A percentile compares a stretch with the other conserved stretches of the same genome.
phyloP scores from a whole-genome alignment of 371 early-diverging fungal genomes.

The Apophysomyces trapeziformis region DNA sequence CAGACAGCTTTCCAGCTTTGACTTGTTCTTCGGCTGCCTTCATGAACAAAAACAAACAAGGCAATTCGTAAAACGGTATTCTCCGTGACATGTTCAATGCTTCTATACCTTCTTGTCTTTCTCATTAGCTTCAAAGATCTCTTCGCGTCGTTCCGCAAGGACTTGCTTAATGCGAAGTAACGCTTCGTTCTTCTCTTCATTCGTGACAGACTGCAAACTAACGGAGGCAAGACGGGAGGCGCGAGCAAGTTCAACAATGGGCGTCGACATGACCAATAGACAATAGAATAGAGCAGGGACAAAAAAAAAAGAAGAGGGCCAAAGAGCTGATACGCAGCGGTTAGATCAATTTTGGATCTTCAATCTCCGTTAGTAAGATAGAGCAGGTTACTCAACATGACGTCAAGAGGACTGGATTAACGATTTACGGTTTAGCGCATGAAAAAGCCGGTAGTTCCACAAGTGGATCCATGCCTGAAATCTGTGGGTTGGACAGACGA shows the following conservation, averaged over 20 bases:
- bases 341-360: too few species aligned
- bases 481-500: too few species aligned
- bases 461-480: too few species aligned
- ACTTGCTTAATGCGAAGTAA: constrained; percentile 74
- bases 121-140: constrained; percentile 83
- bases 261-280: constrained; percentile 19
- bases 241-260: constrained; percentile 65
- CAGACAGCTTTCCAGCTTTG: constrained; percentile 73
- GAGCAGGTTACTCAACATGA: too few species aligned
- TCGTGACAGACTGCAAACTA: constrained; percentile 75
- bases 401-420: too few species aligned
- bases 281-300: neutral
- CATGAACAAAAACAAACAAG: neutral
- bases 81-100: too few species aligned
- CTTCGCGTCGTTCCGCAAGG: constrained; percentile 68
- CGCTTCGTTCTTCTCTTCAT: constrained; percentile 79
- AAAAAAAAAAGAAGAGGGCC: neutral
- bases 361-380: too few species aligned
- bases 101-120: constrained; percentile 73
- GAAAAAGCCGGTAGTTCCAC: too few species aligned
- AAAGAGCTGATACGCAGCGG: neutral
- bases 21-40: constrained; percentile 74
- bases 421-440: too few species aligned
- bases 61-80: neutral
- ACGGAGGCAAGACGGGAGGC: constrained; percentile 83